A percentile compares a stretch with the other conserved stretches of the same genome.
Evolutionary conservation across 2,329 filamentous ascomycete species (phyloP).

Genomic region (Neonectria magnoliae): DNA sequence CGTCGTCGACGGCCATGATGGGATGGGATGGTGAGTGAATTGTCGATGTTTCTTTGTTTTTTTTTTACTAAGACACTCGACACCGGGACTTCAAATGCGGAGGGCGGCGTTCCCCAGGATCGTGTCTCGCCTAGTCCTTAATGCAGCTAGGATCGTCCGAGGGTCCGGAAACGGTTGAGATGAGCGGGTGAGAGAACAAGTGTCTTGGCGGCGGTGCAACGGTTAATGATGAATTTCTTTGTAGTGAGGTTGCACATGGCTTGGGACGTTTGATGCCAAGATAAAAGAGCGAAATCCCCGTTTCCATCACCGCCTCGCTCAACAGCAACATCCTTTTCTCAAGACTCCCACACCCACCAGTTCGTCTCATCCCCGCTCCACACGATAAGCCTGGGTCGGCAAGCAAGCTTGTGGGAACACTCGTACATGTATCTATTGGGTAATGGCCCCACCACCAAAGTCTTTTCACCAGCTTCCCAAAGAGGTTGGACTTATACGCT

Average conservation of each 20-base stretch:
- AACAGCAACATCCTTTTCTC: neutral
- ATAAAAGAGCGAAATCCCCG: neutral
- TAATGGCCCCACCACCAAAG: constrained; percentile 14
- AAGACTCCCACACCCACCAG: neutral
- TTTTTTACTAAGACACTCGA: too few relatives aligned
- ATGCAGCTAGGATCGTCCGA: constrained; percentile 19
- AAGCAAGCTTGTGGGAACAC: constrained; percentile 8
- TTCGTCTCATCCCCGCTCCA: constrained; percentile 5
- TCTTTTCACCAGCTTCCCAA: constrained; percentile 13
- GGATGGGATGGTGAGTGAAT: neutral
- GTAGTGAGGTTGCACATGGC: too few relatives aligned
- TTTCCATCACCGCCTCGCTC: neutral
- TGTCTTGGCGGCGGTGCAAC: neutral
- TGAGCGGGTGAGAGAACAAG: neutral
- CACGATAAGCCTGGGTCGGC: constrained; percentile 21
- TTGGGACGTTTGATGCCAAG: neutral
- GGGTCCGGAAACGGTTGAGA: constrained; percentile 6
- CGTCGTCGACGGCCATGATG: constrained; percentile 34
- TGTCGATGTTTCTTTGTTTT: neutral
- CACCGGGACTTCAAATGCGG: constrained; percentile 5
- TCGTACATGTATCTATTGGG: constrained; percentile 19
- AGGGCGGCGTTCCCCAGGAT: constrained; percentile 24
- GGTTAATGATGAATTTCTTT: too few relatives aligned
- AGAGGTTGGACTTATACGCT: neutral
- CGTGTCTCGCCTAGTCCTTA: constrained; percentile 2